Evolutionary conservation across 1,139 yeast genomes (phyloP), one percentile per base, ranked within the genome.

Genomic region (Komagataea norvegica): DNA sequence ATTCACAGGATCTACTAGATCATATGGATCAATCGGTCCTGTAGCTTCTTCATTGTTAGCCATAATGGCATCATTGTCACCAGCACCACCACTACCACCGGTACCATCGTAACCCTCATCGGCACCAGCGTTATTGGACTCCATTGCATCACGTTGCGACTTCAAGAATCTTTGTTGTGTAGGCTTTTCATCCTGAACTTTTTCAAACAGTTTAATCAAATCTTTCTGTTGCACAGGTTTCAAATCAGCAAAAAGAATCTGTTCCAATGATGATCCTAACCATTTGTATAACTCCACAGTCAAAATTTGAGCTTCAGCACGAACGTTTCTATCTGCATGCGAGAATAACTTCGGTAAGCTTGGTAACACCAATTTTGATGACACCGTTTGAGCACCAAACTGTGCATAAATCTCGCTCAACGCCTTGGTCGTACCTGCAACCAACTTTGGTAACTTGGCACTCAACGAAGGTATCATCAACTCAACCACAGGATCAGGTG

Each of bases 151-250:
- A 36, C 61, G 61, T 50, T 82, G 86, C 1, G 71, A 59, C 41
- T 72, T 67, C 13, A 88, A 68, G 10, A 69, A 61, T 44, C 94
- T 65, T 36, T 67, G 65, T 47, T 82, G 91, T 8, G 63, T 67
- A 1, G 80, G 78, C 3, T 58, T 48, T 6, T 62, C 68, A 37
- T 57, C 67, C 37, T 64, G 63, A 20, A 74, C 70, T 34, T 67
- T 68, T 25, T 72, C 82, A 59, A 91, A 87, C 15, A 72, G 79
- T 28, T 76, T 74, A 4, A 78, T 70, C 42, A 93, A 68, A 52
- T 91, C 98, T 49, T 82, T 85, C 59, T 87, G 93, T 59, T 91
- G 97, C 11, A 88, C 87, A 0, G 96, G 95, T 56, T 91, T 91
- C 57, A 91, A 68, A 23, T 78, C 79, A 2, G 82, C 75, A 42